These are phyloP conservation scores for Cystobasidiaceae sp. DNA, from an alignment of 1,284 basidiomycete genomes.

Conservation along the genomic window DNA sequence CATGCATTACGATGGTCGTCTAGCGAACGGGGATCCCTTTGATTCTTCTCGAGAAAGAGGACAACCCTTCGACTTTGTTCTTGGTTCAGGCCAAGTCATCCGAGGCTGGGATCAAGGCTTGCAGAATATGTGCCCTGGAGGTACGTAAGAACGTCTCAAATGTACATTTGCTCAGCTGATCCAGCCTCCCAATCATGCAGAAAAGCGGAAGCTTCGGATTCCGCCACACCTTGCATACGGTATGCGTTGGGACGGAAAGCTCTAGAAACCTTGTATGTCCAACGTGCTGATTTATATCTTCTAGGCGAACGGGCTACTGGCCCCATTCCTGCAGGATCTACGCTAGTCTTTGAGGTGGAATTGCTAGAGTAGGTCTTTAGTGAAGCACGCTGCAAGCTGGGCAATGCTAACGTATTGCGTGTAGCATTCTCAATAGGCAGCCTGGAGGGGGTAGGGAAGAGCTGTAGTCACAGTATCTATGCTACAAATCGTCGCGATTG, in stretches of 20 bases:
- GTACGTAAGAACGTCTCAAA: background rate
- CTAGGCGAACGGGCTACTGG: conserved; percentile 17
- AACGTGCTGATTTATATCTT: background rate
- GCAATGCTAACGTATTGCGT: too few species aligned
- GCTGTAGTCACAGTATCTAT: background rate
- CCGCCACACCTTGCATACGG: conserved; percentile 21
- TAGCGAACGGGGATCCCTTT: conserved; percentile 7
- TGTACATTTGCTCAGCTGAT: too few species aligned
- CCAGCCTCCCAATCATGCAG: background rate
- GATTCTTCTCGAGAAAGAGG: conserved; percentile 11
- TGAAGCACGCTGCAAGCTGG: background rate
- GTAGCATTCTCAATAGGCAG: conserved; percentile 9
- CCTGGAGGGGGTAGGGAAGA: background rate
- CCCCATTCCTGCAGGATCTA: conserved; percentile 10
- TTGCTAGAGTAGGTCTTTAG: conserved; percentile 22
- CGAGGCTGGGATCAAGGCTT: conserved; percentile 23
- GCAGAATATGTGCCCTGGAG: conserved; percentile 19
- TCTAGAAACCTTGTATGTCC: too few species aligned
- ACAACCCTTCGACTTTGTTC: conserved; percentile 17
- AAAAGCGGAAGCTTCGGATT: conserved; percentile 24
- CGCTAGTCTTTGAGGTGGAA: conserved; percentile 25
- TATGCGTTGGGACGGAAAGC: background rate
- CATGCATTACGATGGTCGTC: conserved; percentile 22
- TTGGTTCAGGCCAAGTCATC: conserved; percentile 23
- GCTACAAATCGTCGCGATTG: too few species aligned